phyloP scores from a whole-genome alignment of 1,139 yeast species.

The Pichiaceae sp. region DNA sequence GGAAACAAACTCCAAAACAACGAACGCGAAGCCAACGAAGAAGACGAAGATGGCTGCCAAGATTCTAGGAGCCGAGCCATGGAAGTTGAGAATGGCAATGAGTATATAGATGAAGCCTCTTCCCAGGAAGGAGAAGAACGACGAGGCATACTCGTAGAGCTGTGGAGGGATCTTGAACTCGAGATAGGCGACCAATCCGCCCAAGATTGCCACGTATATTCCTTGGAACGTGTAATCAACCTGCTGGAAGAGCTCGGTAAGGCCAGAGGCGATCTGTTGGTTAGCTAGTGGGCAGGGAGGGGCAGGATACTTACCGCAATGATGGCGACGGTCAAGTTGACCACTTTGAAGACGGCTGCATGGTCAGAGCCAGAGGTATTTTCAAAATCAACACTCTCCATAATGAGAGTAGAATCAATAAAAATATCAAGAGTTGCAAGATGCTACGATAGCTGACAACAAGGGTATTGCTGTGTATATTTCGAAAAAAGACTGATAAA shows the following conservation, averaged over 20 bases:
- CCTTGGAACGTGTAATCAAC: slow-evolving; percentile 43
- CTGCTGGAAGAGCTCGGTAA: slow-evolving; percentile 51
- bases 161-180: slow-evolving; percentile 64
- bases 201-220: slow-evolving; percentile 45
- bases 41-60: slow-evolving; percentile 49
- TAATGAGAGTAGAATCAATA: slow-evolving; percentile 1
- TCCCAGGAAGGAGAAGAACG: slow-evolving; percentile 75
- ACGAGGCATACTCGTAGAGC: slow-evolving; percentile 66
- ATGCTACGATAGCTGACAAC: neutral
- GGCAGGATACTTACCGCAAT: slow-evolving; percentile 38
- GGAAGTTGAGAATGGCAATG: slow-evolving; percentile 55
- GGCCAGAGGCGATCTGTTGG: slow-evolving; percentile 42
- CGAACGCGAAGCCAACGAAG: slow-evolving; percentile 48
- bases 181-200: slow-evolving; percentile 44
- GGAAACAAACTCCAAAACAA: slow-evolving; percentile 61
- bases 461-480: slow-evolving; percentile 1
- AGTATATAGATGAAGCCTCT: slow-evolving; percentile 69
- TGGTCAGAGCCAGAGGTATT: slow-evolving; percentile 15
- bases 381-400: slow-evolving; percentile 24
- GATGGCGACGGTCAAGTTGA: slow-evolving; percentile 57
- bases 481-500: slow-evolving; percentile 1
- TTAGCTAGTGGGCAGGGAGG: neutral
- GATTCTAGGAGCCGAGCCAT: slow-evolving; percentile 50
- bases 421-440: neutral
- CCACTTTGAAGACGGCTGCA: slow-evolving; percentile 40